Conservation (phyloP, 2,329 filamentous ascomycete species). For the Ophiostoma sp. region DNA sequence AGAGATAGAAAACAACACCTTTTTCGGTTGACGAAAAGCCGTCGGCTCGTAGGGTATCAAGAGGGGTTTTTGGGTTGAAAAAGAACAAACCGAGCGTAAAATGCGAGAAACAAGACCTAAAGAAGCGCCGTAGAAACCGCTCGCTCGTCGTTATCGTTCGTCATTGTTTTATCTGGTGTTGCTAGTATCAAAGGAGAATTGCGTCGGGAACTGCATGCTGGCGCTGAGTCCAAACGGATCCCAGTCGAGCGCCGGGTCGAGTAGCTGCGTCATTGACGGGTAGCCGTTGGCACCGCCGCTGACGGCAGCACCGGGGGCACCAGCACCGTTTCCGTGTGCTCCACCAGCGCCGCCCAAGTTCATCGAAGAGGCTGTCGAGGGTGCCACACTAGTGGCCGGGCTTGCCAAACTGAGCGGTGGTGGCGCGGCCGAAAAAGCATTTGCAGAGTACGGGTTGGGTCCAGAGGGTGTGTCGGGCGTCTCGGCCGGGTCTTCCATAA, state of each 20-base stretch:
- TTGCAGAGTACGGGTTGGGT: slow-evolving; percentile 63
- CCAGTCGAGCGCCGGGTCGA: slow-evolving; percentile 84
- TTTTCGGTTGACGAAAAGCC: neutral
- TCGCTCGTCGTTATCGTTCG: neutral
- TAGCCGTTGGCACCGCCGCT: slow-evolving; percentile 59
- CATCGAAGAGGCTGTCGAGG: slow-evolving; percentile 27
- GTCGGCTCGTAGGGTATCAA: neutral
- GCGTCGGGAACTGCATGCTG: slow-evolving; percentile 91
- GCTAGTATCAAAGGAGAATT: slow-evolving; percentile 71
- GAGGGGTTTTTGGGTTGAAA: neutral
- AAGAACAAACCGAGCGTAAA: neutral
- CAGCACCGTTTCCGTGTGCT: neutral
- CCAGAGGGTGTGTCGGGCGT: slow-evolving; percentile 60
- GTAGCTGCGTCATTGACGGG: slow-evolving; percentile 60
- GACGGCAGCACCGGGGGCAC: neutral
- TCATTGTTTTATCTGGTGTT: slow-evolving; percentile 45
- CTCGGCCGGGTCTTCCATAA: slow-evolving; percentile 79
- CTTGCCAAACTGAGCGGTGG: slow-evolving; percentile 46
- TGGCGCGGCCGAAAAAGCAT: slow-evolving; percentile 51
- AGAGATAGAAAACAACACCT: neutral
- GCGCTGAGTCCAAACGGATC: slow-evolving; percentile 92
- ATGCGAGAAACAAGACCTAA: neutral
- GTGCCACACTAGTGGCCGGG: slow-evolving; percentile 31
- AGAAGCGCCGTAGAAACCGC: neutral
- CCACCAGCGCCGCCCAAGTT: slow-evolving; percentile 16